Percentiles rank a stretch among this genome's conserved stretches.
Conservation (phyloP, 257 asterid genomes). For the Striga asiatica region DNA sequence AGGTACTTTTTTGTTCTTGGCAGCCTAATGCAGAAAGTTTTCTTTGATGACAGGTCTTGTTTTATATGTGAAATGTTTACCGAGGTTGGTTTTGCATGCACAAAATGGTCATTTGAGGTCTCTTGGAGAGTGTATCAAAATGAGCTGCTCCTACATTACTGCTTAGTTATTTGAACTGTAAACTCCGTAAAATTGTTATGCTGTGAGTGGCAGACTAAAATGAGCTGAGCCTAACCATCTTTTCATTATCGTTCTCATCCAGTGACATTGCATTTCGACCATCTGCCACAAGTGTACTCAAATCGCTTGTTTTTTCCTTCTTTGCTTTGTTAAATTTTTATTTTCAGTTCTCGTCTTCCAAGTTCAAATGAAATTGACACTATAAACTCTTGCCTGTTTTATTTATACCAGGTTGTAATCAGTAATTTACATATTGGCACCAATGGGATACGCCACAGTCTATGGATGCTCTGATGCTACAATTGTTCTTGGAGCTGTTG, state of each 20-base stretch:
- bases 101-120: neutral
- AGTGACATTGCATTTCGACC: neutral
- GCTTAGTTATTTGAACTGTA: neutral
- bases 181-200: slow-evolving; percentile 7
- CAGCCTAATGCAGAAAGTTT: neutral
- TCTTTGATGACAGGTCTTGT: neutral
- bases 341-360: slow-evolving; percentile 3
- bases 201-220: neutral
- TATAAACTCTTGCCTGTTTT: slow-evolving; percentile 12
- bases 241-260: neutral
- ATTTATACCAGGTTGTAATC: slow-evolving; percentile 63
- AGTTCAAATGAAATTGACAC: slow-evolving; percentile 2
- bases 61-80: neutral
- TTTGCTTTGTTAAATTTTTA: neutral
- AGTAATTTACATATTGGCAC: slow-evolving; percentile 82
- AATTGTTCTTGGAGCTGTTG: slow-evolving; percentile 88
- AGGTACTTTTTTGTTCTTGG: slow-evolving; percentile 39
- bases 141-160: neutral
- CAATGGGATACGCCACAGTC: slow-evolving; percentile 73
- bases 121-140: neutral
- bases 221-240: neutral
- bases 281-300: too few species aligned
- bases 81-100: neutral
- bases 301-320: slow-evolving; percentile 1
- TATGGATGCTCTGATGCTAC: slow-evolving; percentile 99